Percentiles rank a stretch among this genome's conserved stretches.
Evolutionary conservation across 768 basidiomycete species (phyloP).

Genomic region (Xerocomellus chrysenteron): DNA sequence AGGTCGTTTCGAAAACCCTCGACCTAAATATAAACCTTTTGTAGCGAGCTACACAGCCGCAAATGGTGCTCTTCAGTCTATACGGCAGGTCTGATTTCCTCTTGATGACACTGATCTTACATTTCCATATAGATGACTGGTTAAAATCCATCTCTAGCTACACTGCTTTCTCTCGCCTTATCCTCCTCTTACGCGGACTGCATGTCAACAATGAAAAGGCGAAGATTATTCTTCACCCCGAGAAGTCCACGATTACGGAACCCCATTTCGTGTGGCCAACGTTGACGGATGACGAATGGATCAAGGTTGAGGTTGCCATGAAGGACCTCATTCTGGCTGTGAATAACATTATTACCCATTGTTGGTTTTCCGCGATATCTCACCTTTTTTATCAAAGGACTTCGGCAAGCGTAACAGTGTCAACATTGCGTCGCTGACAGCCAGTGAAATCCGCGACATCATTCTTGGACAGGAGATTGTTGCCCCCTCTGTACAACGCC

Average conservation of each 20-base stretch:
- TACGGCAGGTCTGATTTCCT: constrained; percentile 55
- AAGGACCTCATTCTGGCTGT: constrained; percentile 94
- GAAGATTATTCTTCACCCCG: constrained; percentile 96
- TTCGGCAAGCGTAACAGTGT: constrained; percentile 99
- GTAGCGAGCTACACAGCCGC: constrained; percentile 93
- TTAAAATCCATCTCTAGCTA: constrained; percentile 98
- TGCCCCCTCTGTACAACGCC: constrained; percentile 91
- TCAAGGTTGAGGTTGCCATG: constrained; percentile 98
- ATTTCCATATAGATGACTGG: constrained; percentile 76
- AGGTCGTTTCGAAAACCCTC: background rate
- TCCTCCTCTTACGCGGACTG: constrained; percentile 92
- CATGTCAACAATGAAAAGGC: constrained; percentile 99
- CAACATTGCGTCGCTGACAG: constrained; percentile 95
- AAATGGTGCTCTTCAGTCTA: constrained; percentile 98
- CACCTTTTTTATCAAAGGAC: constrained; percentile 50
- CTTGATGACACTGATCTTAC: constrained; percentile 5
- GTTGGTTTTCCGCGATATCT: constrained; percentile 6
- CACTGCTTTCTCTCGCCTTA: constrained; percentile 97
- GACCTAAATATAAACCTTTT: constrained; percentile 1
- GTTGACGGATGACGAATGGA: constrained; percentile 93
- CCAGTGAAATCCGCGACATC: constrained; percentile 96
- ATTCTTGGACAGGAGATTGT: constrained; percentile 99
- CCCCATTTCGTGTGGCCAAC: constrained; percentile 98
- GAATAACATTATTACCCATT: constrained; percentile 22
- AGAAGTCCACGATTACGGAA: constrained; percentile 95